These are phyloP conservation scores for Silybum marianum DNA, from an alignment of 129 eudicot genomes.

Conservation along the genomic window DNA sequence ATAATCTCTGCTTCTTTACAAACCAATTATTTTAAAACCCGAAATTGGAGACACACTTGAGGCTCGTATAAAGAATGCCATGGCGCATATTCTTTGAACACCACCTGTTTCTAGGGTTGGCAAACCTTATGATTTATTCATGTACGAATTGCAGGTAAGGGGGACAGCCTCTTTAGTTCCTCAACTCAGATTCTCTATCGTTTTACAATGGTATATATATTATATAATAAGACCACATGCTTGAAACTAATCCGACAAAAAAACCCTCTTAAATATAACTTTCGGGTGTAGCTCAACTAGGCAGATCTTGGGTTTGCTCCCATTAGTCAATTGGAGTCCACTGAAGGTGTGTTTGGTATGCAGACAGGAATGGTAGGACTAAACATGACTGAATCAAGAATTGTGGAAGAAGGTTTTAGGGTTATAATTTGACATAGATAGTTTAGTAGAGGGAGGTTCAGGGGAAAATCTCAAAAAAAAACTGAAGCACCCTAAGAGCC, in stretches of 20 bases:
- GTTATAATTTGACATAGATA: background rate
- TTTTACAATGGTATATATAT: slow-evolving; percentile 71
- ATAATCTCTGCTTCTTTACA: slow-evolving; percentile 34
- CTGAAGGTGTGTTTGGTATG: background rate
- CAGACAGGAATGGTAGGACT: background rate
- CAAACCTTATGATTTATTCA: slow-evolving; percentile 43
- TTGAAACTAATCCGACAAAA: slow-evolving; percentile 15
- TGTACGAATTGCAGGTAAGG: slow-evolving; percentile 64
- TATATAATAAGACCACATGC: slow-evolving; percentile 41
- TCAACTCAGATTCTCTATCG: slow-evolving; percentile 57
- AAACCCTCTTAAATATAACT: background rate
- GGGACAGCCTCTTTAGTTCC: slow-evolving; percentile 55
- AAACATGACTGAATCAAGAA: background rate
- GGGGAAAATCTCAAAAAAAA: too few species aligned
- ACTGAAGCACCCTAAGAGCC: too few species aligned
- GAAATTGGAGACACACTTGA: background rate
- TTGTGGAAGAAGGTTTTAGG: background rate
- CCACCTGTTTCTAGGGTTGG: slow-evolving; percentile 25
- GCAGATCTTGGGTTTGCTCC: background rate
- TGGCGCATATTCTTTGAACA: background rate
- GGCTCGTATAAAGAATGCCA: slow-evolving; percentile 1
- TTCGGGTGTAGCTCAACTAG: background rate
- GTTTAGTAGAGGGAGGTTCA: background rate
- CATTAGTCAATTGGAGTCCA: background rate
- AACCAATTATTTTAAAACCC: slow-evolving; percentile 1